Evolutionary conservation across 306 rosid genomes (phyloP).

Genomic region (Sindora glabra): DNA sequence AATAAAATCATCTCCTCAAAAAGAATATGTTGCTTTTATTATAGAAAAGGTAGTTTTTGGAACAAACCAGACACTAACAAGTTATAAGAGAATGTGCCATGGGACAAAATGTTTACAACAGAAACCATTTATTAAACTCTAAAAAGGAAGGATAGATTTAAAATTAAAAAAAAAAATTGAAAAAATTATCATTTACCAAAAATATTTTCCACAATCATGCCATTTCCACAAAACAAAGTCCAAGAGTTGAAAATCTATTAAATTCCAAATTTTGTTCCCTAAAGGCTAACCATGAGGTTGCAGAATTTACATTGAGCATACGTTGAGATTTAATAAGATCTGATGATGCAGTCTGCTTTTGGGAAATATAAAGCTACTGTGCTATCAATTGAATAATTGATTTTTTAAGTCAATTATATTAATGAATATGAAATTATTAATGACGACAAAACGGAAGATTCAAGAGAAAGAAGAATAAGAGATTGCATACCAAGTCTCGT

Average conservation of each 20-base stretch:
- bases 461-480: neutral
- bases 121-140: no score
- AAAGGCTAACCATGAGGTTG: neutral
- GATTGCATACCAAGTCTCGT: conserved; percentile 57
- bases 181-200: neutral
- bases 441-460: neutral
- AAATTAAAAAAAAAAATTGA: no score
- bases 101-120: neutral
- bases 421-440: neutral
- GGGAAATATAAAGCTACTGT: neutral
- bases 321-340: neutral
- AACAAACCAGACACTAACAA: neutral
- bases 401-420: neutral
- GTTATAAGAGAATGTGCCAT: neutral
- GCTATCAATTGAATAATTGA: neutral
- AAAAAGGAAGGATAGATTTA: no score
- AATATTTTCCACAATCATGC: neutral
- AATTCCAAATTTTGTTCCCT: neutral
- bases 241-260: neutral
- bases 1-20: neutral
- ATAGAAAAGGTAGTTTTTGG: neutral
- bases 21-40: neutral
- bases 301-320: neutral
- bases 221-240: neutral
- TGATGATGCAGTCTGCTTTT: neutral